A percentile compares a stretch with the other conserved stretches of the same genome.
Evolutionary conservation across 805 yeast genomes (phyloP).

Genomic region (Danielozyma ontarioensis): DNA sequence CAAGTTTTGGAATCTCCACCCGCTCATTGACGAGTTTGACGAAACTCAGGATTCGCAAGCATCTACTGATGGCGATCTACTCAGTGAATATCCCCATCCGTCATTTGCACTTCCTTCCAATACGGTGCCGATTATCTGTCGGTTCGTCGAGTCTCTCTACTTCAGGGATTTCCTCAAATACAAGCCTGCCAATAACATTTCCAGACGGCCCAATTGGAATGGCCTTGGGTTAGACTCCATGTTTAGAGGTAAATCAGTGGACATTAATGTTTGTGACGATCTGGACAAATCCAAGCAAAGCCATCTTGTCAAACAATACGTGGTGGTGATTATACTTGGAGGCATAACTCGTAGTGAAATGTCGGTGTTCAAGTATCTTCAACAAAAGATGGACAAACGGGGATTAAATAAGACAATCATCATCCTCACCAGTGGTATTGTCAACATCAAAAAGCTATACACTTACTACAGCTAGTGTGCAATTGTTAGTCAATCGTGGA

Average conservation of each 20-base stretch:
- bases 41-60: slow-evolving; percentile 7
- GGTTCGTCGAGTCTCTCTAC: slow-evolving; percentile 68
- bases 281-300: slow-evolving; percentile 7
- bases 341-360: slow-evolving; percentile 86
- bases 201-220: slow-evolving; percentile 41
- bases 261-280: slow-evolving; percentile 27
- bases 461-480: no score
- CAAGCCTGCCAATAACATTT: slow-evolving; percentile 32
- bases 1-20: slow-evolving; percentile 46
- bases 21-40: slow-evolving; percentile 26
- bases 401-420: slow-evolving; percentile 30
- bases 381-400: slow-evolving; percentile 32
- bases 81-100: slow-evolving; percentile 40
- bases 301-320: slow-evolving; percentile 12
- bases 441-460: slow-evolving; percentile 32
- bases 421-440: slow-evolving; percentile 41
- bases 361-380: slow-evolving; percentile 62
- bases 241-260: slow-evolving; percentile 37
- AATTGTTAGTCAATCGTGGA: no score
- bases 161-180: slow-evolving; percentile 46
- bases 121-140: slow-evolving; percentile 63
- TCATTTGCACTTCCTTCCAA: slow-evolving; percentile 75
- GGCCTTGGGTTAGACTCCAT: slow-evolving; percentile 34
- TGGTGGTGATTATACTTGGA: slow-evolving; percentile 62
- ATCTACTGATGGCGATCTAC: slow-evolving; percentile 4